phyloP scores from a whole-genome alignment of 2,329 filamentous ascomycete species.

The Laburnicola sp. region DNA sequence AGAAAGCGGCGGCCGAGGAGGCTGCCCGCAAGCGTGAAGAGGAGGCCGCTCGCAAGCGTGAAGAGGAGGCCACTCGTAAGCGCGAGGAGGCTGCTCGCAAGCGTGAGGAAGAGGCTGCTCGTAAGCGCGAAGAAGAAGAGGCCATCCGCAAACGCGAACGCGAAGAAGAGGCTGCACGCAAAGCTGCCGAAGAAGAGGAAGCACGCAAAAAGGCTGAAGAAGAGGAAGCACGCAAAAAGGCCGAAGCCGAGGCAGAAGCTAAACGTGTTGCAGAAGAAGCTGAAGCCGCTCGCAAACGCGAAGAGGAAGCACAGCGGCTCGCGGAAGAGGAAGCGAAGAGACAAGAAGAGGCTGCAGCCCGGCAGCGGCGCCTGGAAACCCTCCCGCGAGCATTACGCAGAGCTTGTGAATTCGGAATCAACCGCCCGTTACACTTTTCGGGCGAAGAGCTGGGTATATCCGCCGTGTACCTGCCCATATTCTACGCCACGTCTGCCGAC shows the following conservation, averaged over 20 bases:
- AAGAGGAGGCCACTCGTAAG: conserved; percentile 6
- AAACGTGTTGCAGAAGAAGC: conserved; percentile 37
- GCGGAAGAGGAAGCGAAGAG: conserved; percentile 36
- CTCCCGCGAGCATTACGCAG: conserved; percentile 43
- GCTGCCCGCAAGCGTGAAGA: conserved; percentile 14
- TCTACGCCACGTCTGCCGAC: conserved; percentile 39
- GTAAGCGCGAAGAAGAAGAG: conserved; percentile 31
- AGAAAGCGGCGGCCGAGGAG: conserved; percentile 33
- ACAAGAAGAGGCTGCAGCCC: conserved; percentile 35
- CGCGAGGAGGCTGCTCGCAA: conserved; percentile 14
- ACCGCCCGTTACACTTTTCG: conserved; percentile 45
- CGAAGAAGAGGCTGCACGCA: conserved; percentile 11
- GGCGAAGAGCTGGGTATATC: conserved; percentile 46
- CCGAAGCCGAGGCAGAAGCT: conserved; percentile 36
- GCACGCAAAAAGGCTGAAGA: conserved; percentile 16
- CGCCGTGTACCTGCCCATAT: conserved; percentile 44
- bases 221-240: conserved; percentile 9
- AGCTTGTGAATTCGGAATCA: conserved; percentile 42
- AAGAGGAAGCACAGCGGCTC: conserved; percentile 34
- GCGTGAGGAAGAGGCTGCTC: conserved; percentile 31
- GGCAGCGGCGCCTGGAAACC: conserved; percentile 39
- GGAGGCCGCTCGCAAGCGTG: conserved; percentile 17
- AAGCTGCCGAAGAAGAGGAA: conserved; percentile 36
- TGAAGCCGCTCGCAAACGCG: conserved; percentile 36
- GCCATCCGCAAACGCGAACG: neutral